These are phyloP conservation scores for Artemisia annua DNA, from an alignment of 129 eudicot genomes.

Conservation along the genomic window DNA sequence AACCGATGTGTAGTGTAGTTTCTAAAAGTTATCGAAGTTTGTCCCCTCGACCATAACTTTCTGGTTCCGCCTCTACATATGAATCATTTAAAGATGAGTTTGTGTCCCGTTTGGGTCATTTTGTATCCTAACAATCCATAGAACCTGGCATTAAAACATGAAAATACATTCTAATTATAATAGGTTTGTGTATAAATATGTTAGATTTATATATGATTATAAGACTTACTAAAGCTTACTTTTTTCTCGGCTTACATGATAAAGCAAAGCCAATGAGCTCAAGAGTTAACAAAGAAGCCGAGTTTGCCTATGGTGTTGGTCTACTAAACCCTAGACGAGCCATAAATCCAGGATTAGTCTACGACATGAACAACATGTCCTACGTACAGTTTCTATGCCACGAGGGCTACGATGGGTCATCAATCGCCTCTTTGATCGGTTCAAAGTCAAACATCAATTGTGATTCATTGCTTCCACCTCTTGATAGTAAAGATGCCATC, in stretches of 20 bases:
- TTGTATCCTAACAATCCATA: too few species aligned
- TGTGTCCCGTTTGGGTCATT: too few species aligned
- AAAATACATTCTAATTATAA: too few species aligned
- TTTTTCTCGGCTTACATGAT: conserved; percentile 25
- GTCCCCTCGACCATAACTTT: too few species aligned
- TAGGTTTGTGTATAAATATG: too few species aligned
- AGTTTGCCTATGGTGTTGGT: conserved; percentile 88
- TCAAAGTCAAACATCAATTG: conserved; percentile 54
- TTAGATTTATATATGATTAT: too few species aligned
- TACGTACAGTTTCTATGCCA: conserved; percentile 81
- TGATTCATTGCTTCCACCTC: conserved; percentile 62
- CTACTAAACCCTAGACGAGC: conserved; percentile 77
- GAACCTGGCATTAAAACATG: too few species aligned
- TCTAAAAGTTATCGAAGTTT: too few species aligned
- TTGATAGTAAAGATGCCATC: conserved; percentile 62
- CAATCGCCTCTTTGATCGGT: conserved; percentile 51
- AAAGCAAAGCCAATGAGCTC: conserved; percentile 79
- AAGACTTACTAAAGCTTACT: neutral
- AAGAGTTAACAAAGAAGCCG: conserved; percentile 57
- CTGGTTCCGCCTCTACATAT: too few species aligned
- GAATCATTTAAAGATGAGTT: too few species aligned
- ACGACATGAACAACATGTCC: conserved; percentile 75
- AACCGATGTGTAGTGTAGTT: too few species aligned
- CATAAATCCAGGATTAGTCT: conserved; percentile 72
- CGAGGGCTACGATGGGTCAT: conserved; percentile 65